These are phyloP conservation scores for Nakazawaea ambrosiae DNA, from an alignment of 805 yeast species.

Conservation along the genomic window DNA sequence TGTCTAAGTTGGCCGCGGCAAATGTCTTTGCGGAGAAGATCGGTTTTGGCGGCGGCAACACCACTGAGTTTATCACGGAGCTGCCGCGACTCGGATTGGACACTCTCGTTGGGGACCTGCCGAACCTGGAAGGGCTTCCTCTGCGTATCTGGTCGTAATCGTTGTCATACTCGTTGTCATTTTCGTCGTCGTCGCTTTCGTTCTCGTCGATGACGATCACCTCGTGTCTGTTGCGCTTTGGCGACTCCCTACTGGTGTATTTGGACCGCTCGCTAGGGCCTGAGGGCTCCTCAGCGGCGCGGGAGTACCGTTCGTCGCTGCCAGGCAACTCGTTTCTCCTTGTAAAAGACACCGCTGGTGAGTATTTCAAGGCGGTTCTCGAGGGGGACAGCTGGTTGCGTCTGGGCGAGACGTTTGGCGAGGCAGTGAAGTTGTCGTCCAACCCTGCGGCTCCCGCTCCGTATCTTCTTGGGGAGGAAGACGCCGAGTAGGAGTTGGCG, in stretches of 20 bases:
- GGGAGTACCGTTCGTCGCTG: constrained; percentile 10
- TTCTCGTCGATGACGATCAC: constrained; percentile 42
- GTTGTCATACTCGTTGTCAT: constrained; percentile 14
- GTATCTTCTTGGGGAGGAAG: constrained; percentile 23
- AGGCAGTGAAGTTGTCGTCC: neutral
- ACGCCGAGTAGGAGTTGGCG: constrained; percentile 23
- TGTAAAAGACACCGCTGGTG: constrained; percentile 35
- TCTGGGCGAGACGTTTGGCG: neutral
- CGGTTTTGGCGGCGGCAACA: constrained; percentile 59
- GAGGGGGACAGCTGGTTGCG: constrained; percentile 22
- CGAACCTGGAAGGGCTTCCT: constrained; percentile 17
- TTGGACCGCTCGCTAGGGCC: constrained; percentile 52
- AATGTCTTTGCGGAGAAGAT: constrained; percentile 55
- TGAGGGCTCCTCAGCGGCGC: constrained; percentile 2
- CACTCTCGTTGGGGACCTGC: constrained; percentile 15
- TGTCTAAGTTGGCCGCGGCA: constrained; percentile 42
- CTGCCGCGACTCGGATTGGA: constrained; percentile 31
- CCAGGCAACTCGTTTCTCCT: constrained; percentile 20
- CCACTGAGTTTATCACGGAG: constrained; percentile 26
- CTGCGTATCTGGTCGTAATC: constrained; percentile 15
- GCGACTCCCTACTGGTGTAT: constrained; percentile 66
- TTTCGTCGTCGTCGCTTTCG: constrained; percentile 28
- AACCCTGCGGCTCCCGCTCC: neutral
- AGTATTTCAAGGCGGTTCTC: constrained; percentile 30
- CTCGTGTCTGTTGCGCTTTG: constrained; percentile 48